phyloP scores from a whole-genome alignment of 371 early-diverging fungal genomes.

The Batrachochytrium dendrobatidis region DNA sequence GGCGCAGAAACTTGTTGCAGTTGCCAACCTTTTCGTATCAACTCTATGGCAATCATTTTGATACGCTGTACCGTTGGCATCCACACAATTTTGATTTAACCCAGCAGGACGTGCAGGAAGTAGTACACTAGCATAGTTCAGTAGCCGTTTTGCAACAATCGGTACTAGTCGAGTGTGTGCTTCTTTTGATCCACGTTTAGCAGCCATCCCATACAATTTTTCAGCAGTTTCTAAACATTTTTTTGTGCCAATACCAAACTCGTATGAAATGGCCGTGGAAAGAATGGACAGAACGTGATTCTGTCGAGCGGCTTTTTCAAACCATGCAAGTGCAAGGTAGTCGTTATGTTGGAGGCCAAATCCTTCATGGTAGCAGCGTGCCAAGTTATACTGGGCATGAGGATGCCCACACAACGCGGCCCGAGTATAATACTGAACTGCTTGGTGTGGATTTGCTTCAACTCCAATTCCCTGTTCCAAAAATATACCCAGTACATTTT shows the following conservation, averaged over 20 bases:
- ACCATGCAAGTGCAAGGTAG: conserved; percentile 65
- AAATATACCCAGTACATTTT: conserved; percentile 80
- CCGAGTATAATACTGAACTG: conserved; percentile 62
- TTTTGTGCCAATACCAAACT: conserved; percentile 63
- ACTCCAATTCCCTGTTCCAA: conserved; percentile 71
- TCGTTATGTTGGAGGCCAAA: conserved; percentile 64
- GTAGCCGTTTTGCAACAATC: not conserved
- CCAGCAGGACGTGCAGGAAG: too few species aligned
- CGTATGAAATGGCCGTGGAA: conserved; percentile 73
- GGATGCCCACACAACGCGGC: conserved; percentile 65
- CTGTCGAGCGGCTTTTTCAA: conserved; percentile 38
- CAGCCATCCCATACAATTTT: not conserved
- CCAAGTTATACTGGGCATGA: conserved; percentile 78
- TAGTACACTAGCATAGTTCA: too few species aligned
- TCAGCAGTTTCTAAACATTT: conserved; percentile 11
- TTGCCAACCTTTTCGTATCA: too few species aligned
- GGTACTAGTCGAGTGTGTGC: not conserved
- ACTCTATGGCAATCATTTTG: too few species aligned
- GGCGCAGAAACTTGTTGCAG: too few species aligned
- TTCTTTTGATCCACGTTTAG: not conserved
- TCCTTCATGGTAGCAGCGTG: conserved; percentile 84
- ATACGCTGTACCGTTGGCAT: too few species aligned
- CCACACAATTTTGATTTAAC: too few species aligned
- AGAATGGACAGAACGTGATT: conserved; percentile 61
- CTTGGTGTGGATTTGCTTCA: conserved; percentile 42